A percentile compares a stretch with the other conserved stretches of the same genome.
Evolutionary conservation across 2,329 filamentous ascomycete genomes (phyloP).

Genomic region (Ophiostoma triangulosporum): DNA sequence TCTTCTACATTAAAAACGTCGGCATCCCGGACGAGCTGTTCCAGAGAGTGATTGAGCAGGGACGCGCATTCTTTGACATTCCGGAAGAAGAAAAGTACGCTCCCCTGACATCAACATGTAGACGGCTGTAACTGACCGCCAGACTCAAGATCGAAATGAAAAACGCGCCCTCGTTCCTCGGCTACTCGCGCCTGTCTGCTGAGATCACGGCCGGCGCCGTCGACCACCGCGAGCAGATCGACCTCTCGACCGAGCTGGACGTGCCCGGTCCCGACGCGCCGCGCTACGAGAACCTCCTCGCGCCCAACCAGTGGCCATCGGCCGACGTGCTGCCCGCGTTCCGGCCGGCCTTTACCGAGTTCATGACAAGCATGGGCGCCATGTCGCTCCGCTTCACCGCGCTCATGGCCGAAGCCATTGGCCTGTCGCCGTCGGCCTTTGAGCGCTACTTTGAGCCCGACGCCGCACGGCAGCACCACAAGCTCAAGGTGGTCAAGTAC

Average conservation of each 20-base stretch:
- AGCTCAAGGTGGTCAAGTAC: conserved; percentile 82
- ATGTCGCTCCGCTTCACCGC: conserved; percentile 64
- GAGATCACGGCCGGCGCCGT: conserved; percentile 60
- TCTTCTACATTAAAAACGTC: conserved; percentile 72
- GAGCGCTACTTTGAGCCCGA: conserved; percentile 62
- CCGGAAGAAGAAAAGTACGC: conserved; percentile 58
- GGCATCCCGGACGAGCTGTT: conserved; percentile 56
- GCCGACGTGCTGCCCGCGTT: conserved; percentile 50
- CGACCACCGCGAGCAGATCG: conserved; percentile 78
- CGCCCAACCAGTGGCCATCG: conserved; percentile 71
- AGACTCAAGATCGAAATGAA: conserved; percentile 60
- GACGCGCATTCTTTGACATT: conserved; percentile 63
- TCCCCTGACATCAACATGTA: background rate
- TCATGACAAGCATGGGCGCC: conserved; percentile 61
- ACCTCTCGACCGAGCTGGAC: conserved; percentile 68
- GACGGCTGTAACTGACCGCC: background rate
- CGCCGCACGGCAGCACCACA: conserved; percentile 50
- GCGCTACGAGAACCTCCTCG: conserved; percentile 59
- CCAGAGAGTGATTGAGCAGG: conserved; percentile 50
- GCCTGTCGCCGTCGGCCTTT: conserved; percentile 56
- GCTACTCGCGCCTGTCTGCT: conserved; percentile 51
- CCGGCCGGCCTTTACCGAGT: conserved; percentile 54
- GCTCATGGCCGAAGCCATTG: conserved; percentile 74
- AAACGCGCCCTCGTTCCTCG: conserved; percentile 57
- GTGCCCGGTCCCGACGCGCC: conserved; percentile 49